phyloP scores from a whole-genome alignment of 495 filamentous ascomycete species.

The Pyrenula massariospora region DNA sequence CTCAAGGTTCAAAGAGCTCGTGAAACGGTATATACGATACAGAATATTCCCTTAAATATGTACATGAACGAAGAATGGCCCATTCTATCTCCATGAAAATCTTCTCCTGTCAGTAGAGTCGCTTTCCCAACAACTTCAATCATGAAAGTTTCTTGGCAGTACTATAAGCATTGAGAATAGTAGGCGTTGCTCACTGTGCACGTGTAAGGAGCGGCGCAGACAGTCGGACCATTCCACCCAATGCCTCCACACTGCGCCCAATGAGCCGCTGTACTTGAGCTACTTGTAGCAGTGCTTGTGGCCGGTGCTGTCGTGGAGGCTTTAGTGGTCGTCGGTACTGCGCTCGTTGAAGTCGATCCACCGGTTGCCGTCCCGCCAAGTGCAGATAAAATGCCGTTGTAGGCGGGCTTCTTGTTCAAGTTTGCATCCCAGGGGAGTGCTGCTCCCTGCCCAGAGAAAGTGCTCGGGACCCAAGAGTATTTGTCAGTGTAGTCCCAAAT shows the following conservation, averaged over 20 bases:
- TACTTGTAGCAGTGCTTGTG: background rate
- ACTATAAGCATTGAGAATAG: conserved; percentile 38
- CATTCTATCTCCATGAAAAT: too few relatives aligned
- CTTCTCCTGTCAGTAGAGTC: too few relatives aligned
- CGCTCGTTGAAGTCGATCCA: conserved; percentile 19
- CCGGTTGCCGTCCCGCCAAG: conserved; percentile 4
- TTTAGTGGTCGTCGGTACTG: conserved; percentile 14
- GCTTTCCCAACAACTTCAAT: too few relatives aligned
- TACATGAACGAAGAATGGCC: too few relatives aligned
- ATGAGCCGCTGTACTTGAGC: conserved; percentile 19
- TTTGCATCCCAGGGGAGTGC: conserved; percentile 32
- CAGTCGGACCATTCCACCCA: conserved; percentile 33
- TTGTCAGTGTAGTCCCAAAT: conserved; percentile 45
- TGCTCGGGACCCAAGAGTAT: conserved; percentile 40
- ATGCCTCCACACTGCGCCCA: conserved; percentile 43
- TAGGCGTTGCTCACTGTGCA: conserved; percentile 35
- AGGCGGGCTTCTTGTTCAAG: conserved; percentile 38
- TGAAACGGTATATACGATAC: too few relatives aligned
- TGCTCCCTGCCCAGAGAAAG: conserved; percentile 33
- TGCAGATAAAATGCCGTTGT: conserved; percentile 7
- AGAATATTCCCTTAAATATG: too few relatives aligned
- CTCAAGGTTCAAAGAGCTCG: too few relatives aligned
- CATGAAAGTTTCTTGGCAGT: too few relatives aligned
- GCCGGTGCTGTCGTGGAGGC: conserved; percentile 12
- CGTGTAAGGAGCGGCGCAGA: conserved; percentile 29